Conservation (phyloP, 2,329 filamentous ascomycete species). For the Trichoderma asperellum region DNA sequence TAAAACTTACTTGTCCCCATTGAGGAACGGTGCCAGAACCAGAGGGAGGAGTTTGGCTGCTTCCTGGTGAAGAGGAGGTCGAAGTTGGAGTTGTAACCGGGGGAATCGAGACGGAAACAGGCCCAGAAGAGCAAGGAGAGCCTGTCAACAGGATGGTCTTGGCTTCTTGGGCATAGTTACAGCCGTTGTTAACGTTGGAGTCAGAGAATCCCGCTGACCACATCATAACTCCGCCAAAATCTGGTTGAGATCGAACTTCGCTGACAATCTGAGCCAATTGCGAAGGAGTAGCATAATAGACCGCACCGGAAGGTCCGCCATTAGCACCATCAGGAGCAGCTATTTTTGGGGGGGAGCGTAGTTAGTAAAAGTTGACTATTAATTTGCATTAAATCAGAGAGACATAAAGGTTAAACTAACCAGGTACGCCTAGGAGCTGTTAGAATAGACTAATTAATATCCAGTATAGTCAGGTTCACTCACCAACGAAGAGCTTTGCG, state of each 20-base stretch:
- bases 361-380: background rate
- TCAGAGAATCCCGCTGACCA: constrained; percentile 49
- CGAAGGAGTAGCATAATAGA: constrained; percentile 36
- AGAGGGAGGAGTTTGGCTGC: constrained; percentile 5
- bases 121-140: constrained; percentile 18
- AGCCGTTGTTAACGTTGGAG: constrained; percentile 40
- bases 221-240: constrained; percentile 46
- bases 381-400: too few species aligned
- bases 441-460: background rate
- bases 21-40: constrained; percentile 18
- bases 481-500: constrained; percentile 44
- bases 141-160: constrained; percentile 21
- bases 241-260: background rate
- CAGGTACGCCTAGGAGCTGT: background rate
- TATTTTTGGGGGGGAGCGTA: constrained; percentile 10
- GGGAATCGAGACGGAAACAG: constrained; percentile 2
- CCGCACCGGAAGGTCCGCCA: constrained; percentile 34
- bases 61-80: background rate
- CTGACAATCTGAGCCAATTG: constrained; percentile 37
- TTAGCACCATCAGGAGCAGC: constrained; percentile 33
- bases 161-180: constrained; percentile 46
- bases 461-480: background rate
- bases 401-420: too few species aligned
- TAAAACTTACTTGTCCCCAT: constrained; percentile 24
- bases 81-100: background rate